Evolutionary conservation across 1,284 basidiomycete genomes (phyloP), one percentile per base, ranked within the genome.

Genomic region (Heliocybe sulcata): DNA sequence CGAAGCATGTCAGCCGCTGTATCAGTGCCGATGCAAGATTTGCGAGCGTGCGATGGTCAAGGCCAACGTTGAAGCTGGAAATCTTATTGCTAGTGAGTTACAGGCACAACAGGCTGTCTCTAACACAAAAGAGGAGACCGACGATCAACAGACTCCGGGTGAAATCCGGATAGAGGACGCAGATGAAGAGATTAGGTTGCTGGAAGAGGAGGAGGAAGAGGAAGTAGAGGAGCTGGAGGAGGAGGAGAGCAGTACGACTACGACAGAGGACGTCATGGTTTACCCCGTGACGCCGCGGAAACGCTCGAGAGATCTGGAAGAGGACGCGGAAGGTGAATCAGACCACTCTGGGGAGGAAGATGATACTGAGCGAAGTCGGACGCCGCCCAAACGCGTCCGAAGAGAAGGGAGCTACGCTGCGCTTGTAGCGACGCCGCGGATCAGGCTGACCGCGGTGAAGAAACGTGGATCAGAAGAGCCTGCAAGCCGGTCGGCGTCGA

Each of bases 1-100:
- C 51, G 86, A 89, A 58, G 86, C 85, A 0, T 86, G 83, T 65
- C 72, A 77, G 1, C 84, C 84, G 0, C 60, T 90, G 23, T 90
- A 84, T 64, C 80, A 85, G 48, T 90, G 87, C 63, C 75, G 77
- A 45, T 89, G 87, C 65, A 73, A 73, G 16, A 81, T 89, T 31
- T 90, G 87, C 65, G 80, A 84, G 57, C 80, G 87, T 31, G 80
- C 85, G 3, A 76, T 80, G 63, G 63, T 76, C 20, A 73, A 71
- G 45, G 73, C 70, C 12, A 74, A 74, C 45, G 69, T 73, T 26
- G 71, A 71, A 42, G 63, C 65, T 23, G 69, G 69, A 22, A 71
- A 67, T 8, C 61, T 65, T 27, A 65, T 66, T 16, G 65, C 63
- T 1, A 58, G 60, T 11, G 57, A 61, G 27, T 54, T 58, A 20